Conservation (phyloP, 257 asterid species). For the Gentiana straminea region DNA sequence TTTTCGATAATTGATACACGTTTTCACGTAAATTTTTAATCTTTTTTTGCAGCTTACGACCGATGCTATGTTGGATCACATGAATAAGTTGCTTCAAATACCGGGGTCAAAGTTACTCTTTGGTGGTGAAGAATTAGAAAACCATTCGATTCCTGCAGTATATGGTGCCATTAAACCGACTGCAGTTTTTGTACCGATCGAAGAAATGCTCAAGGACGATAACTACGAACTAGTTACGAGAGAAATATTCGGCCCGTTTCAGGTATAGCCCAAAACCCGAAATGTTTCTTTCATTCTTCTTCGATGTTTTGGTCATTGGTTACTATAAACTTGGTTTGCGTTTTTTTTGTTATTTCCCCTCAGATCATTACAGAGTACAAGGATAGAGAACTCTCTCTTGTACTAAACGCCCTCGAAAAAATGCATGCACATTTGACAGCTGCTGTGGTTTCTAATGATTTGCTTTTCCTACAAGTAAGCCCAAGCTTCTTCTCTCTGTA, state of each 20-base stretch:
- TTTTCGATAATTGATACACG: too few relatives aligned
- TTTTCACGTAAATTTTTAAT: too few relatives aligned
- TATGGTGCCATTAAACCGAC: conserved; percentile 96
- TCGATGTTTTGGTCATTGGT: background rate
- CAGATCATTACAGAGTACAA: conserved; percentile 80
- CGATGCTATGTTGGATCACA: conserved; percentile 68
- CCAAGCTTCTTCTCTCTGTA: background rate
- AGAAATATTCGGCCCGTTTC: conserved; percentile 95
- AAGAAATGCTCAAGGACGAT: conserved; percentile 58
- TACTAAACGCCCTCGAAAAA: conserved; percentile 56
- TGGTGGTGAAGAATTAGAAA: conserved; percentile 74
- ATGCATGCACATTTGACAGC: conserved; percentile 98
- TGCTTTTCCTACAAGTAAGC: conserved; percentile 66
- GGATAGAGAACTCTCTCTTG: conserved; percentile 53
- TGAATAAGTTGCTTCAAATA: conserved; percentile 59
- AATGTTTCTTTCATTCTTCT: background rate
- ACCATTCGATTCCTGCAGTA: conserved; percentile 69
- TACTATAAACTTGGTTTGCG: background rate
- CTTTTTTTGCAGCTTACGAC: conserved; percentile 53
- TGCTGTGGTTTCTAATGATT: conserved; percentile 87
- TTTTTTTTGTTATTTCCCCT: background rate
- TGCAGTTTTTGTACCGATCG: conserved; percentile 85
- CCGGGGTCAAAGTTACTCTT: conserved; percentile 77
- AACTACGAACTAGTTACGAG: conserved; percentile 66
- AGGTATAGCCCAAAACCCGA: conserved; percentile 29